Base-by-base conservation (phyloP, 2,329 filamentous ascomycete species). In the Penicillium vulpinum region DNA sequence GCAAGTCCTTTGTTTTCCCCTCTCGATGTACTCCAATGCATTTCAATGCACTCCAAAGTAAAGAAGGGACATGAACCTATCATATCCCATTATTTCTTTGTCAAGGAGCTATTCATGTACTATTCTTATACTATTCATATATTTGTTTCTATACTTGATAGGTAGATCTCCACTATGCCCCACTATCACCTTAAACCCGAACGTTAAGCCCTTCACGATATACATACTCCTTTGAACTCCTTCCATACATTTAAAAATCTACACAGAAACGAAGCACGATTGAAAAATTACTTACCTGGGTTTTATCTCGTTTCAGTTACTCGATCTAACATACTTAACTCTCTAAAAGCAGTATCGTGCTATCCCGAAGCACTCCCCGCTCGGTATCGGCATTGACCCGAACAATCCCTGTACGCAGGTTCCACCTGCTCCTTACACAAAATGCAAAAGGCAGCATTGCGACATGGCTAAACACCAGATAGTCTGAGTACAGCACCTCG, bases 151-250 rank as follows among this genome's bases (percentile, higher is more conserved):
- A 31, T 26, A 33, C 21, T 51, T 26, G 18, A 48, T 28, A 28
- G 35, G n/a, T 18, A 33, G 21, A 48, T 35, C 43, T 54, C 51
- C 51, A 54, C 51, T 18, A 31, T 39, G 51, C 43, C 51, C 51
- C 51, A 54, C 51, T 21, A 24, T 28, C 29, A 38, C 40, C 41
- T 29, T n/a, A 44, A 47, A 22, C 6, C 33, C 35, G 24, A 13
- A 31, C n/a, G 31, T 35, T 35, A 35, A 35, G 31, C 31, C 31
- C 31, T 1, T 3, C 16, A 5, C 26, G 26, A 9, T 33, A 33
- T 33, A 33, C n/a, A 11, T 31, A 31, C 31, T 35, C 31, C 31
- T 35, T 35, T 35, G 31, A 28, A 28, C 5, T 28, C n/a, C n/a
- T n/a, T 8, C 9, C 26, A 35, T 28, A 24, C 21, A 43, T 10